Conservation (phyloP, 2,329 filamentous ascomycete genomes). For the Stagonosporopsis chrysanthemi region DNA sequence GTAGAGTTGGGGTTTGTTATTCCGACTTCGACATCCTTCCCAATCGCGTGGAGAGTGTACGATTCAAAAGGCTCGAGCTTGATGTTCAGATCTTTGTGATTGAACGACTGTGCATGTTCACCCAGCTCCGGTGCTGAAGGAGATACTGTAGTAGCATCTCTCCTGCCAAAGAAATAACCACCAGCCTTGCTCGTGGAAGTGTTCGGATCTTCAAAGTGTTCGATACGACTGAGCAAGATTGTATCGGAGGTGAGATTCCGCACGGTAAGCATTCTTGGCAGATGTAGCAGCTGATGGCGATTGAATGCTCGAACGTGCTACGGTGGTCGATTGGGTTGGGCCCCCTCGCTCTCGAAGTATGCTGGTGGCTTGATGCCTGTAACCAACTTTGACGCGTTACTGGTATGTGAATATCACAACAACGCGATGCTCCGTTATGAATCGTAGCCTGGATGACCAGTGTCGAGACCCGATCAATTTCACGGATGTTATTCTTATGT, state of each 20-base stretch:
- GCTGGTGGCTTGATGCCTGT: not conserved
- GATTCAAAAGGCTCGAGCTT: slow-evolving; percentile 73
- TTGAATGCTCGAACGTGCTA: not conserved
- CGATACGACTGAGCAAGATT: slow-evolving; percentile 75
- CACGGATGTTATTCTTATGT: not conserved
- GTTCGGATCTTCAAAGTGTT: slow-evolving; percentile 71
- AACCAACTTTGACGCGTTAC: not conserved
- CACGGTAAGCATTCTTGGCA: slow-evolving; percentile 63
- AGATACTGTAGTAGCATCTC: slow-evolving; percentile 26
- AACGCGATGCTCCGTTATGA: not conserved
- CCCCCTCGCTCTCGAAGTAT: not conserved
- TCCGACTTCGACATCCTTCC: slow-evolving; percentile 25
- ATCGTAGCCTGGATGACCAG: not conserved
- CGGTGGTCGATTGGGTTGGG: not conserved
- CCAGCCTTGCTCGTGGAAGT: slow-evolving; percentile 45
- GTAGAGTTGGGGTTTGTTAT: slow-evolving; percentile 59
- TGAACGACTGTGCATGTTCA: slow-evolving; percentile 67
- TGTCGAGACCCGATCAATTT: not conserved
- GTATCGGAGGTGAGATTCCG: slow-evolving; percentile 81
- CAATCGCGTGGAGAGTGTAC: slow-evolving; percentile 65
- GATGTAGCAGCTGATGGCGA: not conserved
- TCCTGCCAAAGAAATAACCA: slow-evolving; percentile 44
- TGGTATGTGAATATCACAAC: not conserved
- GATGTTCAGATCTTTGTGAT: slow-evolving; percentile 68
- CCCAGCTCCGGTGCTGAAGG: slow-evolving; percentile 55